phyloP scores from a whole-genome alignment of 768 basidiomycete genomes.

The Mycena capillaripes region DNA sequence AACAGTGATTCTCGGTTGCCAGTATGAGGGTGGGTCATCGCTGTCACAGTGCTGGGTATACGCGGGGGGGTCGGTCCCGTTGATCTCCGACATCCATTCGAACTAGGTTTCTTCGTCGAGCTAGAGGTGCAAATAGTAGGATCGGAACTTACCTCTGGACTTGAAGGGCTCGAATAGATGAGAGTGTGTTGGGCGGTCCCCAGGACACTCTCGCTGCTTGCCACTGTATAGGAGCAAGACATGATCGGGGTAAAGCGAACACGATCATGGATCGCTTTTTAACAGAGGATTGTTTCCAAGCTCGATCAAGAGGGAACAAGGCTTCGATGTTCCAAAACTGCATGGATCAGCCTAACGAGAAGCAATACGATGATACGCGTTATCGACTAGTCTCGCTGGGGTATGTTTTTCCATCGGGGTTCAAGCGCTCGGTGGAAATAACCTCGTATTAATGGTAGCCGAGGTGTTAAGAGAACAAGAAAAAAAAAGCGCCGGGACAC shows the following conservation, averaged over 20 bases:
- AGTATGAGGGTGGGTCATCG: conserved; percentile 12
- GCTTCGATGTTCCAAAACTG: conserved; percentile 18
- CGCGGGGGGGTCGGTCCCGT: conserved; percentile 7
- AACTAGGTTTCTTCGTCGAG: neutral
- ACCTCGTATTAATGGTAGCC: neutral
- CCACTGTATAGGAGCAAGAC: neutral
- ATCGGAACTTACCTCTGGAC: conserved; percentile 1
- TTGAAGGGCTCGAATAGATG: neutral
- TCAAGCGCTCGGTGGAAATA: conserved; percentile 24
- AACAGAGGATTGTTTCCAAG: conserved; percentile 12
- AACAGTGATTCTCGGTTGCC: neutral
- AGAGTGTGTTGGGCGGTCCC: neutral
- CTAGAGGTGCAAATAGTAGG: neutral
- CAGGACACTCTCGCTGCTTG: neutral
- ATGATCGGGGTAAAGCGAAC: conserved; percentile 2
- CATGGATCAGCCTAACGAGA: conserved; percentile 23
- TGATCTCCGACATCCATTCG: neutral
- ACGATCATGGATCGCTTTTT: conserved; percentile 4
- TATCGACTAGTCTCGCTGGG: conserved; percentile 15
- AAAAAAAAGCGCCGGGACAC: conserved; percentile 15
- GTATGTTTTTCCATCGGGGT: conserved; percentile 7
- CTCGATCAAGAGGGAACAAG: conserved; percentile 10
- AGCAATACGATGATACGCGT: conserved; percentile 25
- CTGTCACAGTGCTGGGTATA: conserved; percentile 2
- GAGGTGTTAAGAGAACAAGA: conserved; percentile 25